Evolutionary conservation across 2,329 filamentous ascomycete genomes (phyloP).

Genomic region (Penicillium sp.): DNA sequence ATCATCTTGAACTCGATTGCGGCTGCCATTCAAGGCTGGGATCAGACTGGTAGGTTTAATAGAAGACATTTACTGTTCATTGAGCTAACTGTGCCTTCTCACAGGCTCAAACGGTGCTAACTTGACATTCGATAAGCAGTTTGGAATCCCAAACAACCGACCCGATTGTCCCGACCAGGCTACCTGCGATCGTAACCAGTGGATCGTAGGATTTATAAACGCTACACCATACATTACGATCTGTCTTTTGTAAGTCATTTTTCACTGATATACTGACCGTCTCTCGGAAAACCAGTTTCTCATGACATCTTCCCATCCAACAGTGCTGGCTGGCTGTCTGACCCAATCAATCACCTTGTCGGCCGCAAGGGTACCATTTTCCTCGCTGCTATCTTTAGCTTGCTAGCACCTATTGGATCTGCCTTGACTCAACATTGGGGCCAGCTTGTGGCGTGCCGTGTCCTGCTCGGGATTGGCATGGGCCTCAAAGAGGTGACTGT

Average conservation of each 20-base stretch:
- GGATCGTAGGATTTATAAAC: conserved; percentile 66
- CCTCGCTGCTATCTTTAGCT: conserved; percentile 20
- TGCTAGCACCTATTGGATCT: conserved; percentile 21
- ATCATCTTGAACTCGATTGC: conserved; percentile 53
- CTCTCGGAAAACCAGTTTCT: neutral
- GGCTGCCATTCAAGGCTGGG: conserved; percentile 56
- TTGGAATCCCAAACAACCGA: conserved; percentile 23
- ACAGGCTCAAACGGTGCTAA: conserved; percentile 26
- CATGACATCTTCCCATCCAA: neutral
- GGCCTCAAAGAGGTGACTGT: conserved; percentile 48
- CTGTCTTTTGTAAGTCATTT: conserved; percentile 47
- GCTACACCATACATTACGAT: conserved; percentile 54
- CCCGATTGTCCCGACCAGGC: conserved; percentile 22
- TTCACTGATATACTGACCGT: neutral
- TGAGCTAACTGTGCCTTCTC: neutral
- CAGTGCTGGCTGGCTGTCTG: conserved; percentile 22
- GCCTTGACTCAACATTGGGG: conserved; percentile 21
- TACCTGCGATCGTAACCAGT: conserved; percentile 47
- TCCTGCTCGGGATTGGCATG: conserved; percentile 41
- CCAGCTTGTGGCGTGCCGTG: conserved; percentile 19
- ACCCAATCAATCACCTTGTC: conserved; percentile 22
- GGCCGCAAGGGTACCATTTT: conserved; percentile 25
- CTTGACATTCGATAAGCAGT: conserved; percentile 24
- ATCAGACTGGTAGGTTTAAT: conserved; percentile 41
- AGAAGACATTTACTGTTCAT: no score